These are phyloP conservation scores for Magnolia changhungtana DNA, from an alignment of 164 flowering plant genomes.

Conservation along the genomic window DNA sequence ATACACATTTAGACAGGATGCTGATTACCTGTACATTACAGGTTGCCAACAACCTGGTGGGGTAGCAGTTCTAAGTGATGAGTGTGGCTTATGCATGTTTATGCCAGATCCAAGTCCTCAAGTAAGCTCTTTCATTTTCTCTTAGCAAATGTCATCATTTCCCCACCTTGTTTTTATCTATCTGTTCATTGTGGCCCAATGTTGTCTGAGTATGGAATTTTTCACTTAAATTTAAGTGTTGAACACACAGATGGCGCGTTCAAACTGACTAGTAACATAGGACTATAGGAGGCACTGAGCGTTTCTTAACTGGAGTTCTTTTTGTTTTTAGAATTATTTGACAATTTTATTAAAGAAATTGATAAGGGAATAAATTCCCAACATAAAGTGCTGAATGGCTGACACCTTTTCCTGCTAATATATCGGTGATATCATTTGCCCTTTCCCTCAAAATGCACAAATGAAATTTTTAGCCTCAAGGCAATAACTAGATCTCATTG, in stretches of 20 bases:
- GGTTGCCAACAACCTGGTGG: conserved; percentile 99
- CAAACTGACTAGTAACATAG: neutral
- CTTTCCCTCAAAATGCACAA: too few relatives aligned
- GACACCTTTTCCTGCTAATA: too few relatives aligned
- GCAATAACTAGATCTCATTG: too few relatives aligned
- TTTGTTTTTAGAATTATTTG: too few relatives aligned
- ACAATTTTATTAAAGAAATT: too few relatives aligned
- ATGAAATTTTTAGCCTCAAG: too few relatives aligned
- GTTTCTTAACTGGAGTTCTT: neutral
- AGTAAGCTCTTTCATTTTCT: conserved; percentile 29
- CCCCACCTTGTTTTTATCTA: neutral
- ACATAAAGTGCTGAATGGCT: too few relatives aligned
- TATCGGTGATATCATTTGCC: too few relatives aligned
- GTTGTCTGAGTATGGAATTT: neutral
- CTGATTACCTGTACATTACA: conserved; percentile 76
- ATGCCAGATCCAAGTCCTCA: conserved; percentile 76
- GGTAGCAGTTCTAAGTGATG: conserved; percentile 76
- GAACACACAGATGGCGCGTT: too few relatives aligned
- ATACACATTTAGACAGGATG: conserved; percentile 84
- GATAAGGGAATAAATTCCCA: too few relatives aligned
- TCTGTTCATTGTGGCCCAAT: neutral
- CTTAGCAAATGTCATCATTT: neutral
- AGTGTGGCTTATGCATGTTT: conserved; percentile 95
- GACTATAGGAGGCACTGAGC: neutral
- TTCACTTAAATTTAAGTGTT: neutral